Evolutionary conservation across 768 basidiomycete genomes (phyloP).

Genomic region (Dacryopinax spathularia): DNA sequence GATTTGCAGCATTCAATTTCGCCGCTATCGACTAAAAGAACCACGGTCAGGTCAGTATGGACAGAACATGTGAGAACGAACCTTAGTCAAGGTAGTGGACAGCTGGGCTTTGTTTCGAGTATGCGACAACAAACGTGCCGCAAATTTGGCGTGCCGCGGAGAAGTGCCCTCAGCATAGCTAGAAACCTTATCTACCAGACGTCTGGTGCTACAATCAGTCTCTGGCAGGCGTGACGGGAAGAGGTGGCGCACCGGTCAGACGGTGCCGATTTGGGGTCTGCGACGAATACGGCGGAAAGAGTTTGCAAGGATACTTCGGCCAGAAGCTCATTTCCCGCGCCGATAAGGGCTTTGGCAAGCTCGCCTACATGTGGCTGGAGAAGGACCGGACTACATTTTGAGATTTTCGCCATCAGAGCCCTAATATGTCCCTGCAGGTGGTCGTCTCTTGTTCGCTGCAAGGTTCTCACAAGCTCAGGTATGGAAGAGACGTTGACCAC

Average conservation of each 20-base stretch:
- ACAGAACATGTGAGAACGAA: slow-evolving; percentile 22
- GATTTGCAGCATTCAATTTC: slow-evolving; percentile 32
- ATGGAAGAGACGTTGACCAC: slow-evolving; percentile 77
- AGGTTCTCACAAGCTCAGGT: slow-evolving; percentile 58
- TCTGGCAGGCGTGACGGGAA: slow-evolving; percentile 39
- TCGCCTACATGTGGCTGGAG: slow-evolving; percentile 63
- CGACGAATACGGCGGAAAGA: slow-evolving; percentile 49
- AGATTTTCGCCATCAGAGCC: slow-evolving; percentile 31
- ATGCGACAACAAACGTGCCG: slow-evolving; percentile 56
- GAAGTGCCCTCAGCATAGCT: slow-evolving; percentile 38
- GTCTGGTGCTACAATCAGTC: slow-evolving; percentile 30
- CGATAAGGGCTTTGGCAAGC: slow-evolving; percentile 56
- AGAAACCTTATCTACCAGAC: slow-evolving; percentile 32
- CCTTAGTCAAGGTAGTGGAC: slow-evolving; percentile 49
- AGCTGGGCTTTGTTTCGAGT: slow-evolving; percentile 38
- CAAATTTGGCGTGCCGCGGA: slow-evolving; percentile 66
- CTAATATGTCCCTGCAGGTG: background rate
- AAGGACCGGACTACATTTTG: slow-evolving; percentile 62
- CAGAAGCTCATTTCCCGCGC: slow-evolving; percentile 38
- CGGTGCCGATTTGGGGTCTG: slow-evolving; percentile 42
- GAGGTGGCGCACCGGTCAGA: slow-evolving; percentile 47
- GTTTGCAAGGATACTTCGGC: slow-evolving; percentile 64
- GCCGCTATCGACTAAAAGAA: slow-evolving; percentile 54
- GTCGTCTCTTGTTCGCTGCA: slow-evolving; percentile 30
- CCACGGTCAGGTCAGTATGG: no score